Conservation (phyloP, 2,329 filamentous ascomycete species). For the Xylariaceae sp. region DNA sequence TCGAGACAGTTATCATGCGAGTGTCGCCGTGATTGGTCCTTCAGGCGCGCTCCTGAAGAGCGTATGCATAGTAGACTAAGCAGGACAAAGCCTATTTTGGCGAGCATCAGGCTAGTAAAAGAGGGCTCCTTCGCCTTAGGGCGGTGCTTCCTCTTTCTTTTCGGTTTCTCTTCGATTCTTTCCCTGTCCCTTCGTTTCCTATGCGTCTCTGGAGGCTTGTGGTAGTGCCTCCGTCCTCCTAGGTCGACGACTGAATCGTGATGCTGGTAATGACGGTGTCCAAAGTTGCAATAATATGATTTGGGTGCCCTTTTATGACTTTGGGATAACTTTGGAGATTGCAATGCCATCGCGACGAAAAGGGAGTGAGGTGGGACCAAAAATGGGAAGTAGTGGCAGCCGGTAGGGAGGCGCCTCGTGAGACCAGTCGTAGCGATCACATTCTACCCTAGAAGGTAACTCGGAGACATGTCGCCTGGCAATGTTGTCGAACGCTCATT, state of each 20-base stretch:
- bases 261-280: neutral
- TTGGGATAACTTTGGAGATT: neutral
- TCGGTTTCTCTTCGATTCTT: neutral
- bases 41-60: neutral
- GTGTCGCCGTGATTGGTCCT: no score
- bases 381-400: neutral
- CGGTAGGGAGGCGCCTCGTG: neutral
- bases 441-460: neutral
- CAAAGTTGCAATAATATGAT: neutral
- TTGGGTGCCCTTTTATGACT: neutral
- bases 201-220: neutral
- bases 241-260: neutral
- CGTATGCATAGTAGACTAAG: neutral
- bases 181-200: neutral
- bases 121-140: neutral
- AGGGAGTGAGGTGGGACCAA: neutral
- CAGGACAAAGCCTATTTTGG: neutral
- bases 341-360: neutral
- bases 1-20: neutral
- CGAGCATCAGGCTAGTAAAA: neutral
- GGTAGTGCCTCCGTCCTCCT: neutral
- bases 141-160: neutral
- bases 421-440: neutral
- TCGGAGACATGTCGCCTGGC: neutral
- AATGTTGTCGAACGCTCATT: neutral